Evolutionary conservation across 2,329 filamentous ascomycete species (phyloP).

Genomic region (Aspergillus japonicus): DNA sequence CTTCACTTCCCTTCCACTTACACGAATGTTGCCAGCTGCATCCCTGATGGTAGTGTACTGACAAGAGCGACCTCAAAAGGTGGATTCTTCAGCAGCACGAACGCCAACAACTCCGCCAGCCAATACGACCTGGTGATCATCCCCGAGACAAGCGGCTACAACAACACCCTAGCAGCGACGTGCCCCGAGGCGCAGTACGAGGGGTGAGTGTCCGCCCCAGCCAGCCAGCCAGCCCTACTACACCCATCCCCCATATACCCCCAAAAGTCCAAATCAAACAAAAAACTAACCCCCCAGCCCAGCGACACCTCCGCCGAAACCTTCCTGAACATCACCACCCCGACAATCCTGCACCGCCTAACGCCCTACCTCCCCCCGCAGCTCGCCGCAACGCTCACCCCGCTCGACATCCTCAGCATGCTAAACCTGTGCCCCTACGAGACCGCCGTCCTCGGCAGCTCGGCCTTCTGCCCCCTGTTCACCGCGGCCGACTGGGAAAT

Average conservation of each 20-base stretch:
- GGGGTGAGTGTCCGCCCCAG: no score
- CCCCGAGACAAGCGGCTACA: constrained; percentile 50
- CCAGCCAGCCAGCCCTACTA: no score
- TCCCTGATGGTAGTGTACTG: no score
- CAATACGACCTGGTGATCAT: constrained; percentile 49
- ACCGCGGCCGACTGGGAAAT: constrained; percentile 56
- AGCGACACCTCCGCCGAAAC: constrained; percentile 30
- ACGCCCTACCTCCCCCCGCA: constrained; percentile 49
- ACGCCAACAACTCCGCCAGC: constrained; percentile 23
- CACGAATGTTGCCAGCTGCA: no score
- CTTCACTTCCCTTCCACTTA: background rate
- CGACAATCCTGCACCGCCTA: constrained; percentile 47
- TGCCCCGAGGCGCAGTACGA: constrained; percentile 32
- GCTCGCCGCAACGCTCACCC: constrained; percentile 50
- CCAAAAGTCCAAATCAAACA: no score
- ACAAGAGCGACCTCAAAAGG: constrained; percentile 6
- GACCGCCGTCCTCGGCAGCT: constrained; percentile 49
- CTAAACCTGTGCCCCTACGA: constrained; percentile 58
- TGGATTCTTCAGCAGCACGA: constrained; percentile 31
- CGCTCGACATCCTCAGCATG: constrained; percentile 52
- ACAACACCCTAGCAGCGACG: constrained; percentile 48
- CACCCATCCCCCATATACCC: background rate
- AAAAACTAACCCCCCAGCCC: no score
- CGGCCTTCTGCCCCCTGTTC: constrained; percentile 55
- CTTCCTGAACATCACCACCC: constrained; percentile 50